Base-by-base conservation (phyloP, 1,284 basidiomycete genomes). In the Rhizoctonia solani region DNA sequence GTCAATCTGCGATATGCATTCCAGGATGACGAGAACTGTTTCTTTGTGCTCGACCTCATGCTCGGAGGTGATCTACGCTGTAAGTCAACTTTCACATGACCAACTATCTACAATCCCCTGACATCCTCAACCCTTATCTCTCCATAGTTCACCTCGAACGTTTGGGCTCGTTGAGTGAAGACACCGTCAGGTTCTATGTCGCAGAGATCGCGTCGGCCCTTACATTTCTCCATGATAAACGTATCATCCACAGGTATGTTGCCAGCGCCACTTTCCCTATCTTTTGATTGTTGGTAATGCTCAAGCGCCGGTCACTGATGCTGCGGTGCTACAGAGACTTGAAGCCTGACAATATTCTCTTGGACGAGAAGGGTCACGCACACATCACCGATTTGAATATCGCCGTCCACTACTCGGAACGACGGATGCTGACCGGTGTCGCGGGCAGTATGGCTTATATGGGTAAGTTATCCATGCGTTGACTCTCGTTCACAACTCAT, bases 391-490 rank as follows among this genome's bases (percentile, higher is more conserved):
- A 98, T 79, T 97, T 99, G 81, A 99, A 99, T 76, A 95, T 98
- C 72, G 96, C 95, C 14, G 95, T 98, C 6, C 96, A 98, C 77
- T 98, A 93, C 76, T 95, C 94, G 5, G 89, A 93, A 66, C 82
- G 89, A 50, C 83, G 92, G 34, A 76, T 91, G 68, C 87, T 98
- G 75, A 95, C 92, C 1, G 94, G 92, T 66, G 90, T 99, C 3
- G 96, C 95, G 1, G 95, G 95, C 1, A 94, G 91, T 72, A 96
- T 98, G 93, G 95, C 96, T 0, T 99, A 99, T 79, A 99, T 99
- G 96, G 83, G 80, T 79, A 42, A 72, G 76, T 73, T 3, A 9
- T 73, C 44, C 44, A 11, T 19, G n/a, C 13, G 32, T 54, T 49
- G 25, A 37, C 9, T 30, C 29, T 21, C 56, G 5, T 32, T 8